A percentile compares a stretch with the other conserved stretches of the same genome.
Evolutionary conservation across 768 basidiomycete genomes (phyloP).

Genomic region (Boletus fagicola): DNA sequence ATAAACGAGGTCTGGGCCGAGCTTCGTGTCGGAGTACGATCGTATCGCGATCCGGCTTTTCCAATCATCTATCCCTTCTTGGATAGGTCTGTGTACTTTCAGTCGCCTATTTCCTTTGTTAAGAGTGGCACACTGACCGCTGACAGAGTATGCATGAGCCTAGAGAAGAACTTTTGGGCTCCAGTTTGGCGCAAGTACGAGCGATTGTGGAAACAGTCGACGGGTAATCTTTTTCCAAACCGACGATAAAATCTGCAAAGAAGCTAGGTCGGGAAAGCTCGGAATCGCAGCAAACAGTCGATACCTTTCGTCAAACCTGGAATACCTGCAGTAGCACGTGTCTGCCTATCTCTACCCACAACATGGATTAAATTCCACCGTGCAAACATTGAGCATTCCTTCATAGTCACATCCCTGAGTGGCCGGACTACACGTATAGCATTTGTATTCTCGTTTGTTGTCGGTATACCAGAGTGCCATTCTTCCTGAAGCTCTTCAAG

Average conservation of each 20-base stretch:
- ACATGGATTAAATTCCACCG: slow-evolving; percentile 67
- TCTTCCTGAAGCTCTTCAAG: slow-evolving; percentile 70
- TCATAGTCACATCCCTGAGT: slow-evolving; percentile 69
- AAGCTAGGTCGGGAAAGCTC: background rate
- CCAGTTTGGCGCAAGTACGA: slow-evolving; percentile 75
- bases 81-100: slow-evolving; percentile 50
- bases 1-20: slow-evolving; percentile 17
- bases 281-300: background rate
- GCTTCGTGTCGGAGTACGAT: slow-evolving; percentile 33
- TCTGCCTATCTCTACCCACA: slow-evolving; percentile 46
- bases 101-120: background rate
- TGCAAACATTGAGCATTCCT: slow-evolving; percentile 75
- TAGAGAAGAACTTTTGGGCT: slow-evolving; percentile 55
- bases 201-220: slow-evolving; percentile 84
- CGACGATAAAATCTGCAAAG: slow-evolving; percentile 68
- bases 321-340: slow-evolving; percentile 57
- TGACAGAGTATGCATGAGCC: slow-evolving; percentile 62
- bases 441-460: slow-evolving; percentile 1
- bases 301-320: slow-evolving; percentile 66
- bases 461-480: slow-evolving; percentile 44
- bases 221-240: slow-evolving; percentile 79
- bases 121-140: slow-evolving; percentile 41
- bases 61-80: slow-evolving; percentile 68
- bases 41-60: slow-evolving; percentile 72
- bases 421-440: slow-evolving; percentile 60